Conservation (phyloP, 202 grass and related monocot species). For the Tripidium arundinaceum region DNA sequence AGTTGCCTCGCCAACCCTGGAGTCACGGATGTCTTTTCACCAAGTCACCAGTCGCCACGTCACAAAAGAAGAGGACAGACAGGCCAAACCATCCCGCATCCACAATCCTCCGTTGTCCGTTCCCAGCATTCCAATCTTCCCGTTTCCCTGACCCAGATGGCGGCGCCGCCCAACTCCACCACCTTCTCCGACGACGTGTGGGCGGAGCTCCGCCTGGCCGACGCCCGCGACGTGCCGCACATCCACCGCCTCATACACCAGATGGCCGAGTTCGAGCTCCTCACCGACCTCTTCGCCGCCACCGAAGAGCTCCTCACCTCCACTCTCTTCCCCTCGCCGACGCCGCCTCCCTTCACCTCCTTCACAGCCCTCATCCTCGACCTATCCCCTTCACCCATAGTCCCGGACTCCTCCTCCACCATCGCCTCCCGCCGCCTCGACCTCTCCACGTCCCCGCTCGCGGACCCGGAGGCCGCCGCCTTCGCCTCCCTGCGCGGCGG, state of each 20-base stretch:
- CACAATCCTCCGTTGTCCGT: background rate
- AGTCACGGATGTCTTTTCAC: no score
- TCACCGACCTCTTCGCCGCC: constrained; percentile 80
- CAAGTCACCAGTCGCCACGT: no score
- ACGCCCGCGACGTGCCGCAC: constrained; percentile 59
- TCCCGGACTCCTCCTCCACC: background rate
- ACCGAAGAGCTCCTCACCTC: constrained; percentile 25
- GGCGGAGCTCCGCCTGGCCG: constrained; percentile 64
- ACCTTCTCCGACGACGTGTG: constrained; percentile 45
- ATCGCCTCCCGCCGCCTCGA: constrained; percentile 23
- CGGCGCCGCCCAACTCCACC: constrained; percentile 35
- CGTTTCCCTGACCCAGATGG: constrained; percentile 36
- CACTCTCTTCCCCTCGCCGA: constrained; percentile 25
- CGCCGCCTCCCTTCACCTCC: constrained; percentile 19
- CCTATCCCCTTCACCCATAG: background rate
- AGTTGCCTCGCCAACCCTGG: no score
- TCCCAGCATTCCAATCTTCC: background rate
- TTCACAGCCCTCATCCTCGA: constrained; percentile 29
- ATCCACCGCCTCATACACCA: constrained; percentile 69
- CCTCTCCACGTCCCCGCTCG: constrained; percentile 19
- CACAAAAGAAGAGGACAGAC: no score
- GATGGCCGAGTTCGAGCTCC: constrained; percentile 91
- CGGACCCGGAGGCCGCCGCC: constrained; percentile 20
- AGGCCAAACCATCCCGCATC: no score
- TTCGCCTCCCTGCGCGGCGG: constrained; percentile 18